Evolutionary conservation across 139 green algal species (phyloP), one percentile per base, ranked within the genome.

Genomic region (Volvox reticuliferus): DNA sequence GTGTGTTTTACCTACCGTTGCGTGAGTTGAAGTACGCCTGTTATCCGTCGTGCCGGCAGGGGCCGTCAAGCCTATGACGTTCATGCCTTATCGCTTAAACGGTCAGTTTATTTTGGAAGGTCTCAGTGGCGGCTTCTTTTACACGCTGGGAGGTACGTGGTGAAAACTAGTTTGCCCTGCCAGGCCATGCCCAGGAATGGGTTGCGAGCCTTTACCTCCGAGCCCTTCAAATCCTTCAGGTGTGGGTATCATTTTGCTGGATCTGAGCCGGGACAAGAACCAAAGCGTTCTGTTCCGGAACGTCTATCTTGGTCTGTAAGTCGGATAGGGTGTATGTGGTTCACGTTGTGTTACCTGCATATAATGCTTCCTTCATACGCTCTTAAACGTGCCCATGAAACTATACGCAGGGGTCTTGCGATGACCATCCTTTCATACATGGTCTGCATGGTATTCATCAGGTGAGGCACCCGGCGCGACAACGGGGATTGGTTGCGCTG

Each of bases 41-140:
- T 19, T 12, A 35, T 61, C 32, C 44, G 44, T 55, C 44, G 44
- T 55, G 44, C 44, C 5, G 9, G 79, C 92, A 95, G 93, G 93
- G 28, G 89, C 90, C 26, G 32, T 93, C 16, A 91, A 91, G 86
- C 92, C 93, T 21, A 88, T 93, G 55, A 92, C 95, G 14, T 96
- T 97, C 91, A 93, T 97, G 93, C 91, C 93, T 5, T 93, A 94
- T 44, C 89, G 95, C 6, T 92, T 97, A 24, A 97, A 97, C 44
- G 92, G 91, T 26, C 95, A 97, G 89, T 97, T 96, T 82, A 97
- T 97, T 78, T 91, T 97, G 17, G 95, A 97, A 82, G 95, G 95
- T 17, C 35, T 97, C 18, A 93, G 91, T 33, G 94, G 94, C 0
- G 95, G 94, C 22, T 95, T 97, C 78, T 95, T 97, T 78, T 96